A percentile compares a stretch with the other conserved stretches of the same genome.
These are phyloP conservation scores for Bisporella sp. DNA, from an alignment of 2,329 filamentous ascomycete genomes.

Conservation along the genomic window DNA sequence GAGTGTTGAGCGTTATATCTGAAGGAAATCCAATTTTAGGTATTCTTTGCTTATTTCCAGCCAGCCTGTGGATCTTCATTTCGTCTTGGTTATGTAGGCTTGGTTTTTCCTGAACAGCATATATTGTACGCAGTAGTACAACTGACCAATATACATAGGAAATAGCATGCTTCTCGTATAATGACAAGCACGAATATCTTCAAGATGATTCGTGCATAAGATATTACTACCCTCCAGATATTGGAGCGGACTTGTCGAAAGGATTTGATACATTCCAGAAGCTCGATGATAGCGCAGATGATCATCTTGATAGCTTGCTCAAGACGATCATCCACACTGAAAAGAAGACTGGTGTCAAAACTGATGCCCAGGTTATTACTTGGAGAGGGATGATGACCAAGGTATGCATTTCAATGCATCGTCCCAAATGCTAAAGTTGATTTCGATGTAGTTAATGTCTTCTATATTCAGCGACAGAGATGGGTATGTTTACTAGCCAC, in stretches of 20 bases:
- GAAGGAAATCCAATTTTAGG: too few species aligned
- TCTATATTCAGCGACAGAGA: conserved; percentile 76
- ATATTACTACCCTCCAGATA: conserved; percentile 76
- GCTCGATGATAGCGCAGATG: conserved; percentile 74
- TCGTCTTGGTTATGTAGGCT: too few species aligned
- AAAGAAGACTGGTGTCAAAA: conserved; percentile 55
- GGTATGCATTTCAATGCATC: conserved; percentile 36
- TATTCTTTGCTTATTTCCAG: too few species aligned
- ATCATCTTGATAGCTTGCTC: conserved; percentile 80
- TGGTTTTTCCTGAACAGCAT: neutral
- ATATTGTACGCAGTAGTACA: too few species aligned
- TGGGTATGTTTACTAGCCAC: conserved; percentile 42
- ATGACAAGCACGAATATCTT: conserved; percentile 70
- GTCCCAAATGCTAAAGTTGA: neutral
- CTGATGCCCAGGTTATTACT: conserved; percentile 75
- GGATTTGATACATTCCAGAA: conserved; percentile 81
- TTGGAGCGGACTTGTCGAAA: conserved; percentile 67
- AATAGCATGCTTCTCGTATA: conserved; percentile 89
- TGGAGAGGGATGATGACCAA: conserved; percentile 99
- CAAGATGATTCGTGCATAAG: conserved; percentile 73
- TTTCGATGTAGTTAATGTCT: conserved; percentile 63
- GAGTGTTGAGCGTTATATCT: too few species aligned
- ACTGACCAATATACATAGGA: conserved; percentile 46
- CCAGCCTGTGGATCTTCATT: too few species aligned
- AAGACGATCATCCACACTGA: conserved; percentile 70